Evolutionary conservation across 192 early-diverging fungal species (phyloP).

Genomic region (Haplosporangium gracile): DNA sequence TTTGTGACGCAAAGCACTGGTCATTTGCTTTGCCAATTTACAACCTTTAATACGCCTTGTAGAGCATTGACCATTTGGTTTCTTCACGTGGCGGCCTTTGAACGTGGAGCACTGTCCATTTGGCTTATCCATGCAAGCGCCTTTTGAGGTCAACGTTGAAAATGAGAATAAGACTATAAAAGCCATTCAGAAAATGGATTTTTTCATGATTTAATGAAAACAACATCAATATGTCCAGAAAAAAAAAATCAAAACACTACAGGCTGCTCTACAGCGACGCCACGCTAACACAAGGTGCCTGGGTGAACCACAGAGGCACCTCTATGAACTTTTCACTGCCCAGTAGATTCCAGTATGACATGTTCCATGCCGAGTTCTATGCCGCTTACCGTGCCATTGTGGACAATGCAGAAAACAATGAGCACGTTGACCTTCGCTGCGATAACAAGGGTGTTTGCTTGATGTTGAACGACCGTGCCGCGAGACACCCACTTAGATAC

Average conservation of each 20-base stretch:
- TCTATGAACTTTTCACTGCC: conserved; percentile 8
- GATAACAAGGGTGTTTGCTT: not conserved
- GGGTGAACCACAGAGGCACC: not conserved
- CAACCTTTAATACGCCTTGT: too few species aligned
- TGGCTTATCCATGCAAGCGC: not conserved
- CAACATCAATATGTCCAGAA: not conserved
- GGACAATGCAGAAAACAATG: conserved; percentile 6
- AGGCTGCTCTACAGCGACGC: not conserved
- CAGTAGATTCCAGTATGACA: not conserved
- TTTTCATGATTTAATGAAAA: not conserved
- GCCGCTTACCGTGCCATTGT: conserved; percentile 16
- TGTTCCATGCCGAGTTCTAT: not conserved
- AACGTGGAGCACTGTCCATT: too few species aligned
- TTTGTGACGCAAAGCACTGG: too few species aligned
- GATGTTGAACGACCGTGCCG: not conserved
- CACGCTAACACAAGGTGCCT: conserved; percentile 13
- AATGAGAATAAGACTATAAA: too few species aligned
- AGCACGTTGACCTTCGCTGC: not conserved
- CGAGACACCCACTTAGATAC: not conserved
- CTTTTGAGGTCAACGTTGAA: too few species aligned
- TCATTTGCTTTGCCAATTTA: too few species aligned
- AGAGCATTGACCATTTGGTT: too few species aligned
- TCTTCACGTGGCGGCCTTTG: too few species aligned
- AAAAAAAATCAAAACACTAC: not conserved
- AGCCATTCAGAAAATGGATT: not conserved